phyloP scores from a whole-genome alignment of 768 basidiomycete species.

The Vararia minispora region DNA sequence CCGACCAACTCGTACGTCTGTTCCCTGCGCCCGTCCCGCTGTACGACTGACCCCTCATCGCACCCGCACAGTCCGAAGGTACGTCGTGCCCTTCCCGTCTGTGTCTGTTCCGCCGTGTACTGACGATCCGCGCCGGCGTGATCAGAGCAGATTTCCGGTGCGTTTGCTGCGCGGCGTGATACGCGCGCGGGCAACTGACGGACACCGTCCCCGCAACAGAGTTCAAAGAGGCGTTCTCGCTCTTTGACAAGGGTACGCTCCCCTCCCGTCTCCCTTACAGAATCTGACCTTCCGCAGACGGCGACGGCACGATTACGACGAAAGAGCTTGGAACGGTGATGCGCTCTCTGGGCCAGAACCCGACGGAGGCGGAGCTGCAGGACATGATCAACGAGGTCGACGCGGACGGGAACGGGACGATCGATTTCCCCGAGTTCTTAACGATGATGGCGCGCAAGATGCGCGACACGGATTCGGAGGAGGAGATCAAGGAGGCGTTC shows the following conservation, averaged over 20 bases:
- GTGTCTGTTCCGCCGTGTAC: background rate
- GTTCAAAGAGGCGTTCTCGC: conserved; percentile 98
- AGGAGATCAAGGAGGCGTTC: conserved; percentile 95
- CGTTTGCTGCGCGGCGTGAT: conserved; percentile 16
- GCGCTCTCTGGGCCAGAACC: conserved; percentile 89
- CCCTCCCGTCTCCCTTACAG: conserved; percentile 1
- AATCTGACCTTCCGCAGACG: conserved; percentile 37
- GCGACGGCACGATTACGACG: conserved; percentile 89
- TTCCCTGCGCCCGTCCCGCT: background rate
- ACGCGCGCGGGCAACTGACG: background rate
- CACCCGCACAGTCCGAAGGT: conserved; percentile 45
- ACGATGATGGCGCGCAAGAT: conserved; percentile 83
- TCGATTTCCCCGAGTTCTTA: conserved; percentile 74
- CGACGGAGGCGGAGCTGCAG: conserved; percentile 82
- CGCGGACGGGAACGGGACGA: conserved; percentile 79
- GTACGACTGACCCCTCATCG: background rate
- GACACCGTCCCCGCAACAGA: conserved; percentile 38
- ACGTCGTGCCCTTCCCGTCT: conserved; percentile 14
- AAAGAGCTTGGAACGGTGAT: conserved; percentile 88
- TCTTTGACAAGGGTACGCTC: conserved; percentile 85
- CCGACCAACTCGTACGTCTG: conserved; percentile 40
- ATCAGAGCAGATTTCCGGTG: conserved; percentile 86
- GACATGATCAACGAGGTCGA: conserved; percentile 97
- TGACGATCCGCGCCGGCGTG: background rate
- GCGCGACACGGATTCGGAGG: conserved; percentile 86